Evolutionary conservation across 768 basidiomycete species (phyloP).

Genomic region (Psilocybe sp.): DNA sequence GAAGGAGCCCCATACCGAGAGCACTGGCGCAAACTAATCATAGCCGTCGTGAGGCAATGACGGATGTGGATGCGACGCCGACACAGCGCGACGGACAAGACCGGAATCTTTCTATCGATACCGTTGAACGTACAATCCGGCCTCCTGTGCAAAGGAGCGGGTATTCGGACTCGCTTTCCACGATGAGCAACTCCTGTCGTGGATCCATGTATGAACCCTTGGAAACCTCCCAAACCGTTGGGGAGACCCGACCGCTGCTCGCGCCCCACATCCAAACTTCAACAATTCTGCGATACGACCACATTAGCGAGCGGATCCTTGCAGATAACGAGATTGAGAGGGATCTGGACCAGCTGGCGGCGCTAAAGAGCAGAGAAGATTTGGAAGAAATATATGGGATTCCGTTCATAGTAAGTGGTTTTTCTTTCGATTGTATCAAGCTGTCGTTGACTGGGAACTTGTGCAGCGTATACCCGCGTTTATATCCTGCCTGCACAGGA

Average conservation of each 20-base stretch:
- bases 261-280: constrained; percentile 1
- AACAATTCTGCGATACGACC: constrained; percentile 11
- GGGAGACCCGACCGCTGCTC: constrained; percentile 36
- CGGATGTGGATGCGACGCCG: constrained; percentile 7
- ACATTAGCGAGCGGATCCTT: constrained; percentile 15
- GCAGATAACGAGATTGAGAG: constrained; percentile 48
- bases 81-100: constrained; percentile 11
- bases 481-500: constrained; percentile 71
- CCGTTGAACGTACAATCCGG: not conserved
- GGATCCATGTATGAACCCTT: no score
- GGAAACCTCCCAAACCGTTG: constrained; percentile 5
- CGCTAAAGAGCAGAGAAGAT: constrained; percentile 67
- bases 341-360: constrained; percentile 64
- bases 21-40: constrained; percentile 3
- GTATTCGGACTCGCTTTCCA: constrained; percentile 1
- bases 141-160: not conserved
- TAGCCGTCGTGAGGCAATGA: not conserved
- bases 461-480: constrained; percentile 75
- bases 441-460: constrained; percentile 6
- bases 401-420: constrained; percentile 66
- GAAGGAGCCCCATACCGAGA: not conserved
- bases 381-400: constrained; percentile 77
- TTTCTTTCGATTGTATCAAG: not conserved
- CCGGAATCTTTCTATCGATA: not conserved
- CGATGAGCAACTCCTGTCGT: no score